Conservation (phyloP, 176 grass and related monocot species). For the Musa troglodytarum region DNA sequence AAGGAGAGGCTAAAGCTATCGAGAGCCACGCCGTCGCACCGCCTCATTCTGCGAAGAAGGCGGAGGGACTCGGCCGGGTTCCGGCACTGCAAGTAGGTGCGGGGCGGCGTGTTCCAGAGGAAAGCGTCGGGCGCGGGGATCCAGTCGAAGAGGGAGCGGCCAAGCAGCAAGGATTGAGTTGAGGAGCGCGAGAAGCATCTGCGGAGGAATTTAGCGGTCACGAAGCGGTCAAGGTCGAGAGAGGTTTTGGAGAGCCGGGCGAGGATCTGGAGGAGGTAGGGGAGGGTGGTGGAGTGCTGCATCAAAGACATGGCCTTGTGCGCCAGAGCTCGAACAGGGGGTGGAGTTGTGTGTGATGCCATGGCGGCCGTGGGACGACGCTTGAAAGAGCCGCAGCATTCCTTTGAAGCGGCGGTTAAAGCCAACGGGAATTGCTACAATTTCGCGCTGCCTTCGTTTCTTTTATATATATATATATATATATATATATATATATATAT, state of each 20-base stretch:
- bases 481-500: too few species aligned
- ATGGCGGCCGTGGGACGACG: background rate
- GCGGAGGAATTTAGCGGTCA: constrained; percentile 11
- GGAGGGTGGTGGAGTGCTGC: background rate
- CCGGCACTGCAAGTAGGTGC: background rate
- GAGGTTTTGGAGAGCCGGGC: constrained; percentile 9
- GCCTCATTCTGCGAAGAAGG: background rate
- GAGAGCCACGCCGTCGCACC: background rate
- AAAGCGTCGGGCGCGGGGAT: background rate
- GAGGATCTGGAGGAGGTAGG: constrained; percentile 10
- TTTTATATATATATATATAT: too few species aligned
- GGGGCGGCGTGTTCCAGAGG: constrained; percentile 11
- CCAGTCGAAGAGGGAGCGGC: constrained; percentile 3
- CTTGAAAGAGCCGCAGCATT: background rate
- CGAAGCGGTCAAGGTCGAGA: constrained; percentile 1
- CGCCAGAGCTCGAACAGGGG: background rate
- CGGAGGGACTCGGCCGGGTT: background rate
- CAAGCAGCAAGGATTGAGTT: background rate
- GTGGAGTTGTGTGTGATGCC: background rate
- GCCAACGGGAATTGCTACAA: background rate
- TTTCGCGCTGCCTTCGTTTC: too few species aligned
- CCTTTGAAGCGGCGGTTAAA: background rate
- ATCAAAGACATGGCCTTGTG: constrained; percentile 7
- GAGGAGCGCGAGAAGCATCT: constrained; percentile 6
- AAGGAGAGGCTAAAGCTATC: constrained; percentile 24